These are phyloP conservation scores for Phialophora chinensis DNA, from an alignment of 2,329 filamentous ascomycete genomes.

Conservation along the genomic window DNA sequence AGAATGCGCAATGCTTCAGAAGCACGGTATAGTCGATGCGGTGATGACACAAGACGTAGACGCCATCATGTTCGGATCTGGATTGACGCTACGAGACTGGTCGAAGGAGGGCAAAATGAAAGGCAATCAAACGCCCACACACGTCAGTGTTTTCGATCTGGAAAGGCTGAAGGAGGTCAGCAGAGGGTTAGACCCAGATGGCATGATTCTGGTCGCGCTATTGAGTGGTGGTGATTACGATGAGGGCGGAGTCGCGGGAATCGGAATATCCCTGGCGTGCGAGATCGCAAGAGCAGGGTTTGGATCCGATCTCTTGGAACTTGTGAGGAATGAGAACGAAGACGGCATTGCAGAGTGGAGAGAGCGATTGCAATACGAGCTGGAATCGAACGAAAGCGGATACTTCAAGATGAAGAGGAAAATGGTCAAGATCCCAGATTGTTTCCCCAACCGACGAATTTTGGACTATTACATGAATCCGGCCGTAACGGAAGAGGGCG, in stretches of 20 bases:
- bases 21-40: constrained; percentile 82
- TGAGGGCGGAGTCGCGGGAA: constrained; percentile 83
- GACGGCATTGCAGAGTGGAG: constrained; percentile 65
- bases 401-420: constrained; percentile 80
- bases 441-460: constrained; percentile 80
- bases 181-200: constrained; percentile 75
- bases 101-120: constrained; percentile 69
- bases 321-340: constrained; percentile 41
- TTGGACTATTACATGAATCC: constrained; percentile 88
- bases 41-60: constrained; percentile 97
- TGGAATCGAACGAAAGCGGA: constrained; percentile 81
- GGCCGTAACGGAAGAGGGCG: constrained; percentile 70
- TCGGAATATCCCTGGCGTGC: constrained; percentile 85
- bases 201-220: constrained; percentile 91
- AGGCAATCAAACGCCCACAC: constrained; percentile 74
- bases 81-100: constrained; percentile 79
- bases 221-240: constrained; percentile 97
- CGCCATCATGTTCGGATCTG: constrained; percentile 95
- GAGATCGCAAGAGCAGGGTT: constrained; percentile 90
- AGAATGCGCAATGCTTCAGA: constrained; percentile 87
- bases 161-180: constrained; percentile 61
- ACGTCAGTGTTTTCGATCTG: constrained; percentile 81
- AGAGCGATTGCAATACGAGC: constrained; percentile 72
- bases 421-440: constrained; percentile 74
- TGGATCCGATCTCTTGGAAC: constrained; percentile 59